Evolutionary conservation across 768 basidiomycete genomes (phyloP).

Genomic region (Russula sp.): DNA sequence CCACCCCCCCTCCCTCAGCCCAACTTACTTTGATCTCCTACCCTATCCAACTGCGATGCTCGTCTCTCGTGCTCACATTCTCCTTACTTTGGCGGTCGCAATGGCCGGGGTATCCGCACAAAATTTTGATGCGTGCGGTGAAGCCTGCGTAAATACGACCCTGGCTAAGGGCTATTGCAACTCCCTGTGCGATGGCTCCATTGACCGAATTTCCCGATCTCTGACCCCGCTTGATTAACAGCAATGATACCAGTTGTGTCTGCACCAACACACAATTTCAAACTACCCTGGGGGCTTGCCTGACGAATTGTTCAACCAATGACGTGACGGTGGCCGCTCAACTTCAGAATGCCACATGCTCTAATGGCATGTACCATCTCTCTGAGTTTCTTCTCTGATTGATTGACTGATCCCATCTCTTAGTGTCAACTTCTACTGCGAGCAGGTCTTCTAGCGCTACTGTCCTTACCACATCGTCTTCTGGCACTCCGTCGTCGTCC

Average conservation of each 20-base stretch:
- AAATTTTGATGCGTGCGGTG: neutral
- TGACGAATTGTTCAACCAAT: conserved; percentile 29
- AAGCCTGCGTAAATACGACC: neutral
- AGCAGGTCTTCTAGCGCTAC: neutral
- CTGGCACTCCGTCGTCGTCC: neutral
- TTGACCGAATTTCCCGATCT: neutral
- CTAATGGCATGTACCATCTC: neutral
- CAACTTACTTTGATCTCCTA: neutral
- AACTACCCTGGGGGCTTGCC: conserved; percentile 27
- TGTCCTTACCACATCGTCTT: neutral
- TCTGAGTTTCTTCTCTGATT: neutral
- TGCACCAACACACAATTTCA: conserved; percentile 36
- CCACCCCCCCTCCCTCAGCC: neutral
- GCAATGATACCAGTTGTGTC: conserved; percentile 34
- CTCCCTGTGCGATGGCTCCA: neutral
- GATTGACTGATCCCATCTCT: neutral
- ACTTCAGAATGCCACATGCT: conserved; percentile 31
- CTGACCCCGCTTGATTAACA: neutral
- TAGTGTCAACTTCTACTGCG: neutral
- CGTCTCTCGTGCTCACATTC: neutral
- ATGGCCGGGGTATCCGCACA: neutral
- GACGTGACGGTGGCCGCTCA: conserved; percentile 28
- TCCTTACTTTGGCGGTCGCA: neutral
- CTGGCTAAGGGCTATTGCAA: neutral
- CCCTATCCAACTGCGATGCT: neutral